Evolutionary conservation across 257 asterid genomes (phyloP).

Genomic region (Haberlea rhodopensis): DNA sequence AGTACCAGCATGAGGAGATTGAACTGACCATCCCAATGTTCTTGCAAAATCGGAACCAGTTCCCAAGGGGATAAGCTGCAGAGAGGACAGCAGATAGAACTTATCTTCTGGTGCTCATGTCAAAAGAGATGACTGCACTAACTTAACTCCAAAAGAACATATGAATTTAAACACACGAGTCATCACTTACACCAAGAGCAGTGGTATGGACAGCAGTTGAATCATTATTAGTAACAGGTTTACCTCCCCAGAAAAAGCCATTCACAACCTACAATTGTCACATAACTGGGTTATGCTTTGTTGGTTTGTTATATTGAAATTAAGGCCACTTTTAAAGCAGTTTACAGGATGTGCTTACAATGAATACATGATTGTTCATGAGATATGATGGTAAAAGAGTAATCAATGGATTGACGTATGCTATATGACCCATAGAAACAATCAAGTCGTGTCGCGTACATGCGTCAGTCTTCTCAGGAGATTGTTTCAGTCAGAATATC

Average conservation of each 20-base stretch:
- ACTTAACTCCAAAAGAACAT: conserved; percentile 21
- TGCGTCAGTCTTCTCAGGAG: too few species aligned
- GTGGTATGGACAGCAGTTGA: conserved; percentile 43
- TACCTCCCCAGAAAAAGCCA: conserved; percentile 83
- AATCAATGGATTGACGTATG: too few species aligned
- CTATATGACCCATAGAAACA: too few species aligned
- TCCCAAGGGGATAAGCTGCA: conserved; percentile 86
- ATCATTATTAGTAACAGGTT: conserved; percentile 58
- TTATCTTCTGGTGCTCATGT: conserved; percentile 24
- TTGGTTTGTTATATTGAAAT: conserved; percentile 3
- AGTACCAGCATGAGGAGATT: conserved; percentile 30
- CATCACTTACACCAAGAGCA: conserved; percentile 81
- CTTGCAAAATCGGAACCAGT: conserved; percentile 95
- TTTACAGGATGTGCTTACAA: not conserved
- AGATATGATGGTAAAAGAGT: not conserved
- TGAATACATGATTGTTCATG: not conserved
- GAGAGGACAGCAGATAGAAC: conserved; percentile 32
- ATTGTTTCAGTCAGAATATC: too few species aligned
- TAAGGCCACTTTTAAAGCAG: conserved; percentile 3
- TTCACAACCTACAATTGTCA: conserved; percentile 65
- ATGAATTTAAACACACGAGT: conserved; percentile 12
- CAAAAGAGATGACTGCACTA: conserved; percentile 16
- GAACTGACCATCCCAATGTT: conserved; percentile 78
- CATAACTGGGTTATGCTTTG: not conserved
- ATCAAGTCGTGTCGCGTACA: too few species aligned